A percentile compares a stretch with the other conserved stretches of the same genome.
Conservation (phyloP, 768 basidiomycete genomes). For the Gautieria morchelliformis region DNA sequence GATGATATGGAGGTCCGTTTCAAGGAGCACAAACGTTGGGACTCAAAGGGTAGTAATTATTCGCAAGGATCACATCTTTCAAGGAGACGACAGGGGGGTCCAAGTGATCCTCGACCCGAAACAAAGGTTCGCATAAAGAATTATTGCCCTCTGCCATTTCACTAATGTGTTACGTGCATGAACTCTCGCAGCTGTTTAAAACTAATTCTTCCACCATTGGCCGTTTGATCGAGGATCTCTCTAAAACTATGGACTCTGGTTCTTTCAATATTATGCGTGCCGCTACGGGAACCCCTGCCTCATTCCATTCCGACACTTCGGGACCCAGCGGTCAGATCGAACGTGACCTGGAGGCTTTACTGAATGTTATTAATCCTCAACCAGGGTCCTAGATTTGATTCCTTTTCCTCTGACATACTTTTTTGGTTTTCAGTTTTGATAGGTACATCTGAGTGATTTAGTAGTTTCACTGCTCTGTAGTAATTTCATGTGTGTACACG, state of each 20-base stretch:
- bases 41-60: slow-evolving; percentile 54
- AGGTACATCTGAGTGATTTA: too few relatives aligned
- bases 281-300: slow-evolving; percentile 41
- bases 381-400: not conserved
- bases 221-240: slow-evolving; percentile 73
- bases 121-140: slow-evolving; percentile 52
- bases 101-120: slow-evolving; percentile 59
- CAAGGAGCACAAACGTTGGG: slow-evolving; percentile 62
- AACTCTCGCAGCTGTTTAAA: slow-evolving; percentile 56
- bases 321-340: slow-evolving; percentile 1
- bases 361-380: slow-evolving; percentile 1
- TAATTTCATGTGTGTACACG: slow-evolving; percentile 12
- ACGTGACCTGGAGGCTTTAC: slow-evolving; percentile 7
- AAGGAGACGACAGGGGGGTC: slow-evolving; percentile 46
- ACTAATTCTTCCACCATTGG: slow-evolving; percentile 73
- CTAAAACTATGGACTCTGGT: slow-evolving; percentile 72
- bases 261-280: slow-evolving; percentile 66
- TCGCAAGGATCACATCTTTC: slow-evolving; percentile 25
- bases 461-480: slow-evolving; percentile 4
- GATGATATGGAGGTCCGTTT: slow-evolving; percentile 65
- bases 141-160: not conserved
- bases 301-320: slow-evolving; percentile 40
- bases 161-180: not conserved
- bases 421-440: too few relatives aligned
- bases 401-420: not conserved